Conservation (phyloP, 768 basidiomycete genomes). For the Amanita muscaria region DNA sequence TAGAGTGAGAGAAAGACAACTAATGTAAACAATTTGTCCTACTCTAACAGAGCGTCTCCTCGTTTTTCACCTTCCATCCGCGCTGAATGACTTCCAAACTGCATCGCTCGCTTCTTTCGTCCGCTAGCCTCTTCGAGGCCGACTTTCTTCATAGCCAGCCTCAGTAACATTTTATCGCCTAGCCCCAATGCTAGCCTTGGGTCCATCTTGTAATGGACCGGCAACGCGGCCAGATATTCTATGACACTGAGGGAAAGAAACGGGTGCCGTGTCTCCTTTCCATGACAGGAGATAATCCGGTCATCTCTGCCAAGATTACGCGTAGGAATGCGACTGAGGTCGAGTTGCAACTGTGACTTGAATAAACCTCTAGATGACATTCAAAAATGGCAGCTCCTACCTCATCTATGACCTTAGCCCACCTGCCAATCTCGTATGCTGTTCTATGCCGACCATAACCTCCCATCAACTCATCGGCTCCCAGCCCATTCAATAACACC, state of each 20-base stretch:
- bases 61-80: conserved; percentile 65
- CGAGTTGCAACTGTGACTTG: conserved; percentile 65
- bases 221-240: conserved; percentile 65
- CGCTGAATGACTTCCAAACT: conserved; percentile 87
- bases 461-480: conserved; percentile 91
- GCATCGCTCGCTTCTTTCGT: conserved; percentile 91
- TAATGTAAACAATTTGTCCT: conserved; percentile 7
- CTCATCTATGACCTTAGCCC: conserved; percentile 75
- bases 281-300: conserved; percentile 83
- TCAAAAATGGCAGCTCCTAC: conserved; percentile 29
- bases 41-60: conserved; percentile 38
- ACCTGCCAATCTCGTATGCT: conserved; percentile 58
- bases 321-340: conserved; percentile 78
- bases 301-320: conserved; percentile 94
- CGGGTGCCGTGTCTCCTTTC: conserved; percentile 88
- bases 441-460: conserved; percentile 88
- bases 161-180: conserved; percentile 85
- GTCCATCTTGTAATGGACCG: conserved; percentile 79
- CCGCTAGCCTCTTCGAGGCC: conserved; percentile 67
- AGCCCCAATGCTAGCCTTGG: conserved; percentile 62
- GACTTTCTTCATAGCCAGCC: conserved; percentile 61
- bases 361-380: not conserved
- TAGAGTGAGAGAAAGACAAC: conserved; percentile 6
- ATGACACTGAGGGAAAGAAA: conserved; percentile 80
- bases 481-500: conserved; percentile 84